A percentile compares a stretch with the other conserved stretches of the same genome.
These are phyloP conservation scores for Chaetothyriales sp. DNA, from an alignment of 2,329 filamentous ascomycete species.

Conservation along the genomic window DNA sequence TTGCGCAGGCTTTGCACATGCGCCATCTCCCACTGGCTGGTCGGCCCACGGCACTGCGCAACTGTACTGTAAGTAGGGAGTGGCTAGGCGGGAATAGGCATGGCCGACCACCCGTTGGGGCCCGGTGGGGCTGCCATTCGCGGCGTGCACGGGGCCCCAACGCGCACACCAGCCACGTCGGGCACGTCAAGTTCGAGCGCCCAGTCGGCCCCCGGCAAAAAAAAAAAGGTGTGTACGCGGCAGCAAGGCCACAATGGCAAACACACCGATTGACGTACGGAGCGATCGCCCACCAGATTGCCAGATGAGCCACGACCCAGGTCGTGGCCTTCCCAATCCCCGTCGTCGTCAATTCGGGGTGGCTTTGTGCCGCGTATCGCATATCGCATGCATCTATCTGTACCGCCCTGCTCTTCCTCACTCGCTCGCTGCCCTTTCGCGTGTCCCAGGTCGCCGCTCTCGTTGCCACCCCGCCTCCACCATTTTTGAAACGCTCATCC, in stretches of 20 bases:
- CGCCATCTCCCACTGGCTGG: not conserved
- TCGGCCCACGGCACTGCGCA: not conserved
- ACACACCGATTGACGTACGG: not conserved
- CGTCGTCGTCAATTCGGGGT: not conserved
- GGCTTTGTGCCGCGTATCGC: not conserved
- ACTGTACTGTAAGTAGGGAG: not conserved
- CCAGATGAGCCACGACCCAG: not conserved
- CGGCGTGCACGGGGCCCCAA: not conserved
- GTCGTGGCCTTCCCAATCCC: not conserved
- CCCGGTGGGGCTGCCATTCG: not conserved
- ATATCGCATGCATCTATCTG: not conserved
- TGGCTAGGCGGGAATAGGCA: not conserved
- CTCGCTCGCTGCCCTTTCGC: not conserved
- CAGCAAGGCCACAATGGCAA: not conserved
- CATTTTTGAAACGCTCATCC: not conserved
- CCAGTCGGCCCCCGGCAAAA: too few relatives aligned
- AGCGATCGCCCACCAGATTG: not conserved
- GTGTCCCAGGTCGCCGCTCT: not conserved
- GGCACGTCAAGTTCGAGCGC: not conserved
- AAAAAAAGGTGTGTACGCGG: not conserved
- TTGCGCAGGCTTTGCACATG: not conserved
- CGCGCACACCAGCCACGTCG: too few relatives aligned
- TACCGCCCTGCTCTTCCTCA: not conserved
- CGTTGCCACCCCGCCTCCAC: not conserved
- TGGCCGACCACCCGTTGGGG: not conserved